Percentiles rank a stretch among this genome's conserved stretches.
Evolutionary conservation across 257 asterid genomes (phyloP).

Genomic region (Rubia yunnanensis): DNA sequence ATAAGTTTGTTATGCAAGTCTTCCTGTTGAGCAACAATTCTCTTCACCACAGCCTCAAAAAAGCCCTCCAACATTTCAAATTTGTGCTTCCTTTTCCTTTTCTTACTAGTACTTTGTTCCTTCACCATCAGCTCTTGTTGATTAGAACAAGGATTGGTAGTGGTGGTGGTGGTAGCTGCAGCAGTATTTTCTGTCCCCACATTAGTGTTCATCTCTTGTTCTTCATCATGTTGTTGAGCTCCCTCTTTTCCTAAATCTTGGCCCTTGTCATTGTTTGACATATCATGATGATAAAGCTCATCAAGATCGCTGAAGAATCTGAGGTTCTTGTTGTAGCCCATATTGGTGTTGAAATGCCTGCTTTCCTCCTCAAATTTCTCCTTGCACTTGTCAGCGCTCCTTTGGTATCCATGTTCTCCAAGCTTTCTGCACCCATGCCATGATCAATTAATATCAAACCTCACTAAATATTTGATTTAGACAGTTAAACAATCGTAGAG

Average conservation of each 20-base stretch:
- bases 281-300: slow-evolving; percentile 28
- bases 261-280: slow-evolving; percentile 15
- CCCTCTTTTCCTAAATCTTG: slow-evolving; percentile 14
- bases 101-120: slow-evolving; percentile 29
- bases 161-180: not conserved
- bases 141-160: slow-evolving; percentile 1
- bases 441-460: not conserved
- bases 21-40: slow-evolving; percentile 56
- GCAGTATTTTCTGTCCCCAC: slow-evolving; percentile 10
- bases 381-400: slow-evolving; percentile 62
- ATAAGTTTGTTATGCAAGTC: slow-evolving; percentile 50
- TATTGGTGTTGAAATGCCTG: slow-evolving; percentile 24
- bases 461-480: not conserved
- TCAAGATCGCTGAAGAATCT: slow-evolving; percentile 39
- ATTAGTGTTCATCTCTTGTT: not conserved
- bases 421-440: slow-evolving; percentile 41
- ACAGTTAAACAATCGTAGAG: slow-evolving; percentile 1
- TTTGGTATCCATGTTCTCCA: slow-evolving; percentile 47
- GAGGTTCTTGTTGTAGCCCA: slow-evolving; percentile 29
- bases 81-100: slow-evolving; percentile 36
- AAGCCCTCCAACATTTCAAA: slow-evolving; percentile 46
- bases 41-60: slow-evolving; percentile 40
- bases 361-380: slow-evolving; percentile 60
- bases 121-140: slow-evolving; percentile 11
- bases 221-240: not conserved